Base-by-base conservation (phyloP, 306 rosid species). In the Gleditsia sinensis region DNA sequence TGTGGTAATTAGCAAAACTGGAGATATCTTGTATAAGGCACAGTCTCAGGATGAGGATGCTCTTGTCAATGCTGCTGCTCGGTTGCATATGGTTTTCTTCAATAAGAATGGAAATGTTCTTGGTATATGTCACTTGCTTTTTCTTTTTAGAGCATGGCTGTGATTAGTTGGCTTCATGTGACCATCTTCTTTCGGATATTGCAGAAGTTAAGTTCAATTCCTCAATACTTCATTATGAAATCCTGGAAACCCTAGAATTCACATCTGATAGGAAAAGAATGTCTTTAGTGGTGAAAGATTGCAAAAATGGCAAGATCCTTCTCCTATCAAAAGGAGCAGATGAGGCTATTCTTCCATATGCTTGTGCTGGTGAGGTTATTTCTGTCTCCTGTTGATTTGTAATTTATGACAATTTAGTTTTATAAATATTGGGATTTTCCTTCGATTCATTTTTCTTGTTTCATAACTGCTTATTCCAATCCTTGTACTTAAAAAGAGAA, bases 11-110 rank as follows among this genome's bases (percentile, higher is more conserved):
- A 94, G 99, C 88, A 92, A 92, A 90, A 80, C 67, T 79, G 97
- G 99, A 83, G 85, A 79, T 81, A 87, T 94, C 72, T 24, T 90
- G 82, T 94, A 88, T 85, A 94, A 92, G 86, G 97, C 99, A 43
- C 99, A 94, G 77, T 94, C 99, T 75, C 97, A 94, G 87, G 99
- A 94, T 82, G 99, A 94, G 85, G 97, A 94, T 82, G 99, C 99
- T 67, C 97, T 94, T 75, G 99, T 94, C 61, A 90, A 75, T 7
- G 98, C 99, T 82, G 97, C 99, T 69, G 88, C 95, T 75, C 80
- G 50, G 74, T 74, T 94, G 85, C 93, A 92, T 80, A 88, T 94
- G 97, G 85, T 92, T 83, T 92, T 90, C 81, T 81, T 77, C 85
- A 92, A 83, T 74, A 94, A 82, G 84, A 90, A 30, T 68, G 89